A percentile compares a stretch with the other conserved stretches of the same genome.
These are phyloP conservation scores for Haplographium delicatum DNA, from an alignment of 495 filamentous ascomycete genomes.

Conservation along the genomic window DNA sequence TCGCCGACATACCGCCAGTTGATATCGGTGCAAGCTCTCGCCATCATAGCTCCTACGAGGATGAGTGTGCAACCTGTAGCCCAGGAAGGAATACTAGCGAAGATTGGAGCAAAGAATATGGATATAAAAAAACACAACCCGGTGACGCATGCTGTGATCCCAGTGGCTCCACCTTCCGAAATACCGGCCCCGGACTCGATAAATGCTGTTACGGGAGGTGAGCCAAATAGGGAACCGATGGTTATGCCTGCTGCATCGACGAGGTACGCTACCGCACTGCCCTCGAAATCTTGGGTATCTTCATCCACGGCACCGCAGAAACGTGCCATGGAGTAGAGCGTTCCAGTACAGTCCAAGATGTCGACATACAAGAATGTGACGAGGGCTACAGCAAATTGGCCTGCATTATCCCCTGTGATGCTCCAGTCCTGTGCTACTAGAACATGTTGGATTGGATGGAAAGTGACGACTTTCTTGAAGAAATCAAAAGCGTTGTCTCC, in stretches of 20 bases:
- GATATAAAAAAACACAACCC: constrained; percentile 80
- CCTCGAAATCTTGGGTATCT: constrained; percentile 71
- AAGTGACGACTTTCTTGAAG: constrained; percentile 76
- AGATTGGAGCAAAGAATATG: constrained; percentile 82
- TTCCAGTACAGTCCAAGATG: constrained; percentile 72
- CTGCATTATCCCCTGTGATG: constrained; percentile 50
- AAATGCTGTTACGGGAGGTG: constrained; percentile 74
- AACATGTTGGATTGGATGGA: constrained; percentile 64
- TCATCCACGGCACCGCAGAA: constrained; percentile 71
- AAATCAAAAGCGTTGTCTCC: constrained; percentile 69
- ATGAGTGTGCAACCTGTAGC: constrained; percentile 79
- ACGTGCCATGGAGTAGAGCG: constrained; percentile 77
- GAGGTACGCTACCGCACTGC: constrained; percentile 69
- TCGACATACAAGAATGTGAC: constrained; percentile 85
- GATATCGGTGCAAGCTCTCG: constrained; percentile 65
- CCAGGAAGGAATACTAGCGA: constrained; percentile 79
- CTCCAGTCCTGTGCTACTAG: constrained; percentile 65
- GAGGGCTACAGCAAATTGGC: constrained; percentile 69
- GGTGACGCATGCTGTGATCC: constrained; percentile 70
- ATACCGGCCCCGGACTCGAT: constrained; percentile 82
- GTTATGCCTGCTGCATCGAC: constrained; percentile 74
- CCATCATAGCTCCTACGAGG: constrained; percentile 78
- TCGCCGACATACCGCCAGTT: constrained; percentile 81
- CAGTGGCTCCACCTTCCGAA: constrained; percentile 75
- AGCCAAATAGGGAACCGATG: constrained; percentile 69